Conservation (phyloP, 2,329 filamentous ascomycete genomes). For the Cryphonectria japonica region DNA sequence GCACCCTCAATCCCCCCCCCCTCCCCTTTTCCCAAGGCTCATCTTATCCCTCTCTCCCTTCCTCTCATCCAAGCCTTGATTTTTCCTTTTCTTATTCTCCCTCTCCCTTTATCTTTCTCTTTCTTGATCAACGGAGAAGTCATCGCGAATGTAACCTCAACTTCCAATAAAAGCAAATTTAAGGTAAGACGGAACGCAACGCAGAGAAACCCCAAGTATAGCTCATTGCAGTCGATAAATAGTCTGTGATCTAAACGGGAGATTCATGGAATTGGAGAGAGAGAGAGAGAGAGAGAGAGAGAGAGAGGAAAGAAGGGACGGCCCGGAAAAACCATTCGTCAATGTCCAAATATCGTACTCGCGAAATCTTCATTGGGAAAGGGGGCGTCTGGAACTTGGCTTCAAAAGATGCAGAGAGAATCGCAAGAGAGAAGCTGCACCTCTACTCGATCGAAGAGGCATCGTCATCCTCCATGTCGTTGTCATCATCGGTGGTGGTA, state of each 20-base stretch:
- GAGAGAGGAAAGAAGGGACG: neutral
- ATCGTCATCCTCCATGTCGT: neutral
- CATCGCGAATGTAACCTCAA: slow-evolving; percentile 5
- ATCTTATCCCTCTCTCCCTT: neutral
- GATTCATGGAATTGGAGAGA: neutral
- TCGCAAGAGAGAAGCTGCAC: neutral
- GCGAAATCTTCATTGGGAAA: neutral
- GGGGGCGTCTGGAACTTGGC: neutral
- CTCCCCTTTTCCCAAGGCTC: neutral
- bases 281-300: neutral
- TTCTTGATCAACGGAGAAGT: neutral
- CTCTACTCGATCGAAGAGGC: neutral
- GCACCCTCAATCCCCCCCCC: neutral
- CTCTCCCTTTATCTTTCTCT: neutral
- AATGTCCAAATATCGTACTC: neutral
- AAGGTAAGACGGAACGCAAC: neutral
- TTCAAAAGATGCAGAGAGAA: neutral
- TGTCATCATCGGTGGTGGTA: neutral
- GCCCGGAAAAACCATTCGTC: neutral
- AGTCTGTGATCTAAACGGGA: neutral
- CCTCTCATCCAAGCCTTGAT: neutral
- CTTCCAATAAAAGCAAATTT: neutral
- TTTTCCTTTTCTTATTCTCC: neutral
- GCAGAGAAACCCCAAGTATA: neutral
- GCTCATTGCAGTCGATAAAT: neutral